phyloP scores from a whole-genome alignment of 2,329 filamentous ascomycete species.

The Scedosporium minutisporum region DNA sequence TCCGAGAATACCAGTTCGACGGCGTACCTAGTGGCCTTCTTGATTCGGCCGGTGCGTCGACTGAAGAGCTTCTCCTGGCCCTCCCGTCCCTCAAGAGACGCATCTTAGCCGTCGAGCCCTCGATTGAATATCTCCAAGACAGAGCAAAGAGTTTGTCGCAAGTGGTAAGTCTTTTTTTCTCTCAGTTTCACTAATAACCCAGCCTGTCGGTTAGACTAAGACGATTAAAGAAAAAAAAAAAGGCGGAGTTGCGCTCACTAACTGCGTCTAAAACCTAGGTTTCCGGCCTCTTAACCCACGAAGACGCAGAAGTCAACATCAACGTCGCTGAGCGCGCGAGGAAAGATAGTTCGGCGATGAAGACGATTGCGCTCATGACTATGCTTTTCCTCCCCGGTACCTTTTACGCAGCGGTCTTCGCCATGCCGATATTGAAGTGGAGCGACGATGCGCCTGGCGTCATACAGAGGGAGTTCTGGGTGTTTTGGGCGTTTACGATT shows the following conservation, averaged over 20 bases:
- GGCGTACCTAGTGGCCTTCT: neutral
- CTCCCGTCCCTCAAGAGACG: conserved; percentile 6
- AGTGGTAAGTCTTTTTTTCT: conserved; percentile 4
- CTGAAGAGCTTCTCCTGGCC: neutral
- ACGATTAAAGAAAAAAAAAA: neutral
- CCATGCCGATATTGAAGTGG: conserved; percentile 5
- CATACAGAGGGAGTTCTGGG: neutral
- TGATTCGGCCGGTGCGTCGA: neutral
- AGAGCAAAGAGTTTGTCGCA: conserved; percentile 8
- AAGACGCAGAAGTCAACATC: conserved; percentile 8
- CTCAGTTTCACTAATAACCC: neutral
- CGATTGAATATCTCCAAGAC: conserved; percentile 6
- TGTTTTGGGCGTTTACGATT: conserved; percentile 7
- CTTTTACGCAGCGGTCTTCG: conserved; percentile 8
- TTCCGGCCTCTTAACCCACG: conserved; percentile 8
- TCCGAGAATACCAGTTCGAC: neutral
- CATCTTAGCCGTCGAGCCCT: conserved; percentile 4
- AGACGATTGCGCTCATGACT: conserved; percentile 9
- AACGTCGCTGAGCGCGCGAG: neutral
- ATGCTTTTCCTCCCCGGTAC: conserved; percentile 10
- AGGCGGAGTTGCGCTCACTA: neutral
- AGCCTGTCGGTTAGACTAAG: too few relatives aligned
- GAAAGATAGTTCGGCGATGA: conserved; percentile 8
- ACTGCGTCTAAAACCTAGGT: neutral
- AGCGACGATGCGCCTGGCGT: neutral